phyloP scores from a whole-genome alignment of 2,329 filamentous ascomycete genomes.

The Orbilia javanica region DNA sequence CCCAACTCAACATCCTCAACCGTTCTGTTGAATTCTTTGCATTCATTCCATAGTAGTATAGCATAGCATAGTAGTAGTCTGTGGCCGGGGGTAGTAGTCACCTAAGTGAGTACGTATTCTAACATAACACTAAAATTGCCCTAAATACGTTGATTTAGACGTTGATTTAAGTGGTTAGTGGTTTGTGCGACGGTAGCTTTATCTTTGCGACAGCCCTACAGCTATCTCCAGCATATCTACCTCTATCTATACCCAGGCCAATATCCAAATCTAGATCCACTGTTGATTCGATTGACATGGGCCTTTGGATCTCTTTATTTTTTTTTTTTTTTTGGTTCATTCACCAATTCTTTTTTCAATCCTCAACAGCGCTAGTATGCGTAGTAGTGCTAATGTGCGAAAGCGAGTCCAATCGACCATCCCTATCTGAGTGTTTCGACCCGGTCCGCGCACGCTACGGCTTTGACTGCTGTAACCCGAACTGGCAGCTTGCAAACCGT shows the following conservation, averaged over 20 bases:
- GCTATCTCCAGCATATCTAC: too few species aligned
- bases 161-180: not conserved
- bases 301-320: too few species aligned
- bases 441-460: not conserved
- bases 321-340: not conserved
- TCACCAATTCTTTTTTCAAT: not conserved
- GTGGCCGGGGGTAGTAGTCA: too few species aligned
- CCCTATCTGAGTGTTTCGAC: slow-evolving; percentile 4
- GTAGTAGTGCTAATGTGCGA: not conserved
- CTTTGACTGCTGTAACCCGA: slow-evolving; percentile 38
- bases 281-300: too few species aligned
- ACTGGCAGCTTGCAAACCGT: slow-evolving; percentile 27
- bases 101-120: too few species aligned
- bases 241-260: too few species aligned
- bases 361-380: not conserved
- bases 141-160: slow-evolving; percentile 12
- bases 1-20: not conserved
- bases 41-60: too few species aligned
- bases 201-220: slow-evolving; percentile 1
- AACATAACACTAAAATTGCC: too few species aligned
- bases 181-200: not conserved
- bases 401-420: not conserved
- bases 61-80: not conserved
- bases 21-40: too few species aligned
- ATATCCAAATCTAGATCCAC: not conserved